Conservation (phyloP, 345 rosid genomes). For the Salix udensis region DNA sequence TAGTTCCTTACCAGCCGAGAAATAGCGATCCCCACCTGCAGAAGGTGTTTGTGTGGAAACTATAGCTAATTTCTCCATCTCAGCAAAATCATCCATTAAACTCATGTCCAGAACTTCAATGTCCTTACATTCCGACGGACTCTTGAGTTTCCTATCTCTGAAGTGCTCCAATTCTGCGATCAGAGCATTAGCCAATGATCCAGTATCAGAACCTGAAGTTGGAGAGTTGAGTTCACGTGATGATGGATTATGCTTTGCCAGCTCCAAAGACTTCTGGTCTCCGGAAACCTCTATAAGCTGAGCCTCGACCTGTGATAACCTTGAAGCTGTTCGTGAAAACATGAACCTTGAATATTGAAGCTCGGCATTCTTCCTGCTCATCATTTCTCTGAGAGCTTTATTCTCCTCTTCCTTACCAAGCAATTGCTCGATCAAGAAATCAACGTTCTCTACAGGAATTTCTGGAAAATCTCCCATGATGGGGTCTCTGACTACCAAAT, state of each 20-base stretch:
- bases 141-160: conserved; percentile 31
- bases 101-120: conserved; percentile 45
- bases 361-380: conserved; percentile 53
- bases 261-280: conserved; percentile 31
- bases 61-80: conserved; percentile 79
- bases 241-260: conserved; percentile 23
- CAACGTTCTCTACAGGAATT: conserved; percentile 35
- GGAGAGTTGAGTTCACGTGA: conserved; percentile 28
- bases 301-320: conserved; percentile 42
- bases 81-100: conserved; percentile 70
- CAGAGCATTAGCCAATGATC: conserved; percentile 60
- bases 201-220: conserved; percentile 38
- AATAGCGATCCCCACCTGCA: conserved; percentile 8
- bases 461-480: conserved; percentile 29
- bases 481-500: conserved; percentile 46
- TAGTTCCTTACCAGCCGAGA: conserved; percentile 26
- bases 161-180: conserved; percentile 48
- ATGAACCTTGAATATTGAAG: conserved; percentile 46
- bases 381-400: conserved; percentile 58
- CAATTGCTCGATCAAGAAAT: conserved; percentile 51
- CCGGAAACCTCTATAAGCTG: conserved; percentile 26
- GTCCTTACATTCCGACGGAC: conserved; percentile 23
- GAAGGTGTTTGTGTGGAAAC: conserved; percentile 46
- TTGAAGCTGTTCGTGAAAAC: conserved; percentile 50
- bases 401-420: conserved; percentile 67